Conservation (phyloP, 2,329 filamentous ascomycete genomes). For the Colletotrichum caudatum region DNA sequence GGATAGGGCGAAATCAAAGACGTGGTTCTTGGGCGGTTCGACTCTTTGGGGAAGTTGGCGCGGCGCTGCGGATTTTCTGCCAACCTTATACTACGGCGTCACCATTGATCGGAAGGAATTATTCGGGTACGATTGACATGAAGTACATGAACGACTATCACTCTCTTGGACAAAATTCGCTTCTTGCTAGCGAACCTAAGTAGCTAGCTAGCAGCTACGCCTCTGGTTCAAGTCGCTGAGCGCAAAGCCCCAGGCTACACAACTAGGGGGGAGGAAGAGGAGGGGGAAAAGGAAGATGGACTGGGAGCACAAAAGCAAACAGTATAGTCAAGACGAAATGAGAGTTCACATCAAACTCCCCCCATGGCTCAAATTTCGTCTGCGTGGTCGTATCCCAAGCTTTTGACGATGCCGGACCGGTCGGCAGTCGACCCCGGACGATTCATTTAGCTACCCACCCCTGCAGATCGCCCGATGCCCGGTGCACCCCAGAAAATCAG, state of each 20-base stretch:
- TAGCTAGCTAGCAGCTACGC: background rate
- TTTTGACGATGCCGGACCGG: slow-evolving; percentile 9
- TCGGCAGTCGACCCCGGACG: slow-evolving; percentile 14
- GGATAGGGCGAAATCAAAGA: background rate
- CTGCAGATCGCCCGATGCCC: slow-evolving; percentile 39
- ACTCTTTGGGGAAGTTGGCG: slow-evolving; percentile 23
- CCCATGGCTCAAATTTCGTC: background rate
- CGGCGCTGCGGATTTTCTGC: slow-evolving; percentile 26
- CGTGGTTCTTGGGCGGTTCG: background rate
- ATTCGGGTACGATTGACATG: slow-evolving; percentile 39
- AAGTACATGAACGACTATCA: slow-evolving; percentile 38
- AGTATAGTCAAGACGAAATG: slow-evolving; percentile 13
- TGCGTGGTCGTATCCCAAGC: slow-evolving; percentile 11
- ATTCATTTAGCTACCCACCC: background rate
- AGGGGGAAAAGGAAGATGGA: background rate
- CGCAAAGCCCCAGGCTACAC: background rate
- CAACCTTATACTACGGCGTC: slow-evolving; percentile 36
- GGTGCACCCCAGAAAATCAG: slow-evolving; percentile 11
- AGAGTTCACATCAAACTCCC: slow-evolving; percentile 1
- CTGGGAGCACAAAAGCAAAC: slow-evolving; percentile 5
- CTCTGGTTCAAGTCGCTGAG: background rate
- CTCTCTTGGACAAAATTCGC: slow-evolving; percentile 21
- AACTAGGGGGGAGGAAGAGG: background rate
- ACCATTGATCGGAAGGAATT: slow-evolving; percentile 30
- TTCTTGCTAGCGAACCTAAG: slow-evolving; percentile 25